Conservation (phyloP, 257 asterid genomes). For the Cordia subcordata region DNA sequence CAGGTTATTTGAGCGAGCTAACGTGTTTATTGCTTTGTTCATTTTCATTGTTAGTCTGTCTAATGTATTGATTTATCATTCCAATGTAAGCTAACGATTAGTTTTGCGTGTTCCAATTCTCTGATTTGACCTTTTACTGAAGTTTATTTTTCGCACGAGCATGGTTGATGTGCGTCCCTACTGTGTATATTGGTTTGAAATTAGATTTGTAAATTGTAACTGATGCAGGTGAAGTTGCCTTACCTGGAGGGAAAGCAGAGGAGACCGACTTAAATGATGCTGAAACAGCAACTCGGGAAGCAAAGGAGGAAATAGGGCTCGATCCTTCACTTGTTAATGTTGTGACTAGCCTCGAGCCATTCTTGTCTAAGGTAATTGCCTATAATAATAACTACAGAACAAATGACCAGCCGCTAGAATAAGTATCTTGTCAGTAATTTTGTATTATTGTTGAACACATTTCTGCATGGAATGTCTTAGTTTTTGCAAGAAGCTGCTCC, state of each 20-base stretch:
- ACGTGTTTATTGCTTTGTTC: no score
- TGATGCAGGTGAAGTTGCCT: constrained; percentile 78
- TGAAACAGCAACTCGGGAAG: constrained; percentile 88
- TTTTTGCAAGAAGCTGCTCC: no score
- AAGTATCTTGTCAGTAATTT: no score
- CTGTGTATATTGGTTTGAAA: constrained; percentile 1
- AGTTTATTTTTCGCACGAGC: background rate
- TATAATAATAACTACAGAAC: background rate
- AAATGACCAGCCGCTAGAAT: background rate
- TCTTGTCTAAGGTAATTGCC: constrained; percentile 74
- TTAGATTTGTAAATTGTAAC: constrained; percentile 6
- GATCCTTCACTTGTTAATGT: constrained; percentile 76
- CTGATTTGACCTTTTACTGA: no score
- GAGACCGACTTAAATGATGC: constrained; percentile 70
- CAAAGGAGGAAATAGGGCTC: constrained; percentile 92
- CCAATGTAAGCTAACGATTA: no score
- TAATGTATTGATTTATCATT: no score
- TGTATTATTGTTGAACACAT: no score
- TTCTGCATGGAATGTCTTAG: no score
- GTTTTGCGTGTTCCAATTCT: no score
- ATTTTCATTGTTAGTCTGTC: no score
- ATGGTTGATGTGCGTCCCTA: background rate
- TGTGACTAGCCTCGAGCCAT: constrained; percentile 84
- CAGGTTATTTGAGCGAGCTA: background rate
- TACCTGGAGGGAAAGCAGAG: constrained; percentile 97